Conservation (phyloP, 108 stramenopile genomes). For the Pseudonitzschia delicatissima region DNA sequence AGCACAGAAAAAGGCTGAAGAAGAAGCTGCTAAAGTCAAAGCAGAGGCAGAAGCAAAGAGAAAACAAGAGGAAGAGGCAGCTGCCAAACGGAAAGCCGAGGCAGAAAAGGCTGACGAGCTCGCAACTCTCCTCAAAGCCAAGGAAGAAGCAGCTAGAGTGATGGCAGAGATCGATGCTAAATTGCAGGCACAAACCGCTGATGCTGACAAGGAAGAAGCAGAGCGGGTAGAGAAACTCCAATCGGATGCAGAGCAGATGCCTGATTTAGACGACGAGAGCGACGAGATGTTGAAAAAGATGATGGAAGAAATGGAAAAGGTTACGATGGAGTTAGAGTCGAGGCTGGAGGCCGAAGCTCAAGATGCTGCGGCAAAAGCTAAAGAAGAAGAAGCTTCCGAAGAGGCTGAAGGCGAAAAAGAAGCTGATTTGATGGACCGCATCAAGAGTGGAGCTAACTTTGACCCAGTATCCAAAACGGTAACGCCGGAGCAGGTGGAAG, state of each 20-base stretch:
- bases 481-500: background rate
- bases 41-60: background rate
- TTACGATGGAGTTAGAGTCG: background rate
- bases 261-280: background rate
- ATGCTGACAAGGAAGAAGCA: background rate
- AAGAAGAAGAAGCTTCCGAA: background rate
- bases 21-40: background rate
- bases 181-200: background rate
- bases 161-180: conserved; percentile 5
- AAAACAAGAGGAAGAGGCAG: background rate
- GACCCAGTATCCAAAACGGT: no score
- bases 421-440: background rate
- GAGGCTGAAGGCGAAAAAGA: background rate
- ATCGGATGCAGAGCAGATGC: background rate
- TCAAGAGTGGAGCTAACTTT: background rate
- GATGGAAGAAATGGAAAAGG: conserved; percentile 11
- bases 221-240: background rate
- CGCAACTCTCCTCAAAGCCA: conserved; percentile 1
- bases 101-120: background rate
- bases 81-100: background rate
- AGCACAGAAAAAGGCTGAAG: no score
- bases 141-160: conserved; percentile 1
- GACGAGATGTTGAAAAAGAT: background rate
- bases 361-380: background rate
- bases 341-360: background rate